phyloP scores from a whole-genome alignment of 352 stramenopile species.

The Pelagophyceae sp. region DNA sequence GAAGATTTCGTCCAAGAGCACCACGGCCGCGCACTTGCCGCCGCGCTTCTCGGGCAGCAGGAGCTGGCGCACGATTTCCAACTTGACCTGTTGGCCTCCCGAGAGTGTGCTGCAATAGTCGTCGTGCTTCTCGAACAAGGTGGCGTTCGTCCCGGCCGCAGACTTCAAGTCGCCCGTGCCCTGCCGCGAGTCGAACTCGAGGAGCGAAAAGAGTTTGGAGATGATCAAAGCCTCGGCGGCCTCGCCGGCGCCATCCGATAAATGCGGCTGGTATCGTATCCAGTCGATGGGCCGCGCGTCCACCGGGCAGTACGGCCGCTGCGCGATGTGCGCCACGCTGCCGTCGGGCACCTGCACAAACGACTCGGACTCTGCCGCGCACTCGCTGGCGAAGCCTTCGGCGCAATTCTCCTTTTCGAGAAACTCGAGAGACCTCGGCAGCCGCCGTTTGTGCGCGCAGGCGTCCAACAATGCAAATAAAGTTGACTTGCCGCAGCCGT shows the following conservation, averaged over 20 bases:
- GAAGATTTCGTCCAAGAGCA: conserved; percentile 15
- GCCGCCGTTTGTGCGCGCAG: background rate
- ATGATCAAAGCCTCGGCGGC: too few relatives aligned
- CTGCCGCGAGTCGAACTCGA: too few relatives aligned
- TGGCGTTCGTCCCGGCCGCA: background rate
- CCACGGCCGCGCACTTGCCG: background rate
- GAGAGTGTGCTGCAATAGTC: background rate
- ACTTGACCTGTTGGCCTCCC: conserved; percentile 14
- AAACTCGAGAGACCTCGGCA: background rate
- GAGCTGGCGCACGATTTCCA: conserved; percentile 13
- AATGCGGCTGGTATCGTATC: background rate
- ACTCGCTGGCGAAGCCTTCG: too few relatives aligned
- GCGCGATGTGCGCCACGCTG: background rate
- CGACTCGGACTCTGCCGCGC: too few relatives aligned
- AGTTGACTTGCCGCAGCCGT: background rate
- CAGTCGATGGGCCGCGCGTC: conserved; percentile 5
- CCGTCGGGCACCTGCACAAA: too few relatives aligned
- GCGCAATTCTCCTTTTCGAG: too few relatives aligned
- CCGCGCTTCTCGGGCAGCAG: background rate
- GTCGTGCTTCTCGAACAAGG: background rate
- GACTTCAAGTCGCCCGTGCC: too few relatives aligned
- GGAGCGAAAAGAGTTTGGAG: too few relatives aligned
- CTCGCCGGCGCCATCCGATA: too few relatives aligned
- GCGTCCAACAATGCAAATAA: background rate
- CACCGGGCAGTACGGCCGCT: conserved; percentile 9